A percentile compares a stretch with the other conserved stretches of the same genome.
These are phyloP conservation scores for Trichoderma harzianum DNA, from an alignment of 2,329 filamentous ascomycete species.

Conservation along the genomic window DNA sequence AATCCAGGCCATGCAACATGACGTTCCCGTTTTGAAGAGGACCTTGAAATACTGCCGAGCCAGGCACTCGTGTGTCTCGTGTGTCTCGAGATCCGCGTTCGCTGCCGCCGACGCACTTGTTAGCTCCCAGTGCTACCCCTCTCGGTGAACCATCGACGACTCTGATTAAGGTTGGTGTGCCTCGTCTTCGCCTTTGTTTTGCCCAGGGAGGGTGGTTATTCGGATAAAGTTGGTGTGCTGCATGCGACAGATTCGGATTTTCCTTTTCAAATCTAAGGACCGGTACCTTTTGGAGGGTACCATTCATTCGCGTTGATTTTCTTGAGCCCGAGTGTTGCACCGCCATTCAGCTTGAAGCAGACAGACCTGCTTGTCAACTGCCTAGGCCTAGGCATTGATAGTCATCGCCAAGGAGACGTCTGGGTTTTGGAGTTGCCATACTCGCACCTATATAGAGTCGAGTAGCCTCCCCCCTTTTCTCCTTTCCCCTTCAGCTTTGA, in stretches of 20 bases:
- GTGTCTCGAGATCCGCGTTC: conserved; percentile 1
- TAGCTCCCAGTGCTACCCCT: conserved; percentile 11
- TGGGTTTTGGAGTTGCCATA: background rate
- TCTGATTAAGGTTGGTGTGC: conserved; percentile 11
- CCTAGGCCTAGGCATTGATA: background rate
- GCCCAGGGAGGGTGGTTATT: background rate
- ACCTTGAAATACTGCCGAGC: conserved; percentile 6
- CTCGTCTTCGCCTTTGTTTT: background rate
- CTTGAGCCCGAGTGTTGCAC: conserved; percentile 11
- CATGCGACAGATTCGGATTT: conserved; percentile 8
- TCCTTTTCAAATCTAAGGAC: background rate
- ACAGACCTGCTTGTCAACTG: background rate
- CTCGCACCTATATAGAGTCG: conserved; percentile 13
- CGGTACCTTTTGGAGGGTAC: conserved; percentile 6
- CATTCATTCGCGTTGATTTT: conserved; percentile 11
- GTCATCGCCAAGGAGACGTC: conserved; percentile 1
- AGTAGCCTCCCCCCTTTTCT: background rate
- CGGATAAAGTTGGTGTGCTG: conserved; percentile 16
- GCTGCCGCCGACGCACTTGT: conserved; percentile 4
- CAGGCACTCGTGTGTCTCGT: background rate
- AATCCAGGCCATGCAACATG: background rate
- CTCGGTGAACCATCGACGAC: conserved; percentile 3
- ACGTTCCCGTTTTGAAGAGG: background rate
- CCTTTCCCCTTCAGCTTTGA: background rate
- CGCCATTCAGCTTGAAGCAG: conserved; percentile 1